Evolutionary conservation across 495 filamentous ascomycete species (phyloP).

Genomic region (Geopyxis carbonaria): DNA sequence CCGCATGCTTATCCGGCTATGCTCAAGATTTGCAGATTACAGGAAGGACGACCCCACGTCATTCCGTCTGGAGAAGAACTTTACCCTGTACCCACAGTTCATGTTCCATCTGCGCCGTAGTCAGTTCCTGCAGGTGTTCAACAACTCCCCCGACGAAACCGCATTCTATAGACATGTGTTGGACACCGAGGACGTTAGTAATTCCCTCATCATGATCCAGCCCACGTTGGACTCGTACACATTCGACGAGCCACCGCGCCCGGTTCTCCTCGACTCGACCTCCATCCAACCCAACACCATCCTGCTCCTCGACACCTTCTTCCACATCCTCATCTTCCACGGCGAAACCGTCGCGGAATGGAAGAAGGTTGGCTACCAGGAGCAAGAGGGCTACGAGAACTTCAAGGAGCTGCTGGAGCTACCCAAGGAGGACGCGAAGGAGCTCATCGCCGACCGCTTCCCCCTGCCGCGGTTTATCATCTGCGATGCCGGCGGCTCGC

Average conservation of each 20-base stretch:
- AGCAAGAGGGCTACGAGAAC: slow-evolving; percentile 97
- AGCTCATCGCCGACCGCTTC: slow-evolving; percentile 93
- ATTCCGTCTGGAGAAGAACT: slow-evolving; percentile 97
- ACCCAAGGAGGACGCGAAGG: slow-evolving; percentile 97
- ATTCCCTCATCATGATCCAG: slow-evolving; percentile 97
- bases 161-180: slow-evolving; percentile 96
- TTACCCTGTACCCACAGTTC: slow-evolving; percentile 97
- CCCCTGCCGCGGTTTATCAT: slow-evolving; percentile 96
- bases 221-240: slow-evolving; percentile 96
- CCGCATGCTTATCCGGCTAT: slow-evolving; percentile 92
- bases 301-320: slow-evolving; percentile 92
- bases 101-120: slow-evolving; percentile 98
- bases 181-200: slow-evolving; percentile 92
- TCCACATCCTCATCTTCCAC: slow-evolving; percentile 98
- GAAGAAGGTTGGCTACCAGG: slow-evolving; percentile 96
- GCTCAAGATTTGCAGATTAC: slow-evolving; percentile 95
- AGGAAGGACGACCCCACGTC: slow-evolving; percentile 96
- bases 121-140: slow-evolving; percentile 98
- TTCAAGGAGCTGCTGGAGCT: slow-evolving; percentile 74
- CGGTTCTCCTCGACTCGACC: slow-evolving; percentile 86
- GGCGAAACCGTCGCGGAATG: slow-evolving; percentile 96
- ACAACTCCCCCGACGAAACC: slow-evolving; percentile 97
- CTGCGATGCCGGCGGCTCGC: slow-evolving; percentile 93
- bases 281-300: slow-evolving; percentile 91
- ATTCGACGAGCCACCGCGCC: slow-evolving; percentile 78